Evolutionary conservation across 176 grass and related monocot genomes (phyloP).

Genomic region (Phyllostachys edulis): DNA sequence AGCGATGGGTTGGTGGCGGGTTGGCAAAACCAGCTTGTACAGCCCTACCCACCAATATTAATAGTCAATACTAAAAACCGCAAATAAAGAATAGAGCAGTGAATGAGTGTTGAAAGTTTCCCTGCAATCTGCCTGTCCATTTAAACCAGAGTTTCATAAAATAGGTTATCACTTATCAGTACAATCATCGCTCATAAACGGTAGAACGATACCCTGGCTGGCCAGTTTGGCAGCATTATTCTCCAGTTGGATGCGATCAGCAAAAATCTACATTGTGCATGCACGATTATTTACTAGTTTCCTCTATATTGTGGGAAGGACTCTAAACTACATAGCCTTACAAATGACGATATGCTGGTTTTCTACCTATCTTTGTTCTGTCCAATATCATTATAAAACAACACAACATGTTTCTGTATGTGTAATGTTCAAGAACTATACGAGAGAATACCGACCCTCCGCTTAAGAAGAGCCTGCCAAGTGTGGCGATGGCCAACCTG

Average conservation of each 20-base stretch:
- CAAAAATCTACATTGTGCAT: not conserved
- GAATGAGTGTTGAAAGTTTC: not conserved
- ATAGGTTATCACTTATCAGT: not conserved
- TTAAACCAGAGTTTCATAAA: not conserved
- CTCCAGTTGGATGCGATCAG: not conserved
- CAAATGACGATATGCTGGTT: not conserved
- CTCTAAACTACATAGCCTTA: not conserved
- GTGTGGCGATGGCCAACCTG: slow-evolving; percentile 70
- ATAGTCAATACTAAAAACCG: not conserved
- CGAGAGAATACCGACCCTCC: slow-evolving; percentile 60
- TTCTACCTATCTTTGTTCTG: not conserved
- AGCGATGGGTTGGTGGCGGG: too few species aligned
- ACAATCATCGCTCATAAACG: not conserved
- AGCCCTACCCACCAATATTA: not conserved
- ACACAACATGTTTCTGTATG: not conserved
- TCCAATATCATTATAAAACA: not conserved
- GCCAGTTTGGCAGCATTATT: not conserved
- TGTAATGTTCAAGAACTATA: not conserved
- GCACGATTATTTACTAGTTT: not conserved
- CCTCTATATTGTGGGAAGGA: not conserved
- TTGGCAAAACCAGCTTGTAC: too few species aligned
- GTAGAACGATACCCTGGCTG: not conserved
- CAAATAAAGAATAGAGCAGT: not conserved
- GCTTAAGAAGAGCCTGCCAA: slow-evolving; percentile 84
- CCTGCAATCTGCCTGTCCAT: not conserved